Base-by-base conservation (phyloP, 306 rosid genomes). In the Fragaria vesca region DNA sequence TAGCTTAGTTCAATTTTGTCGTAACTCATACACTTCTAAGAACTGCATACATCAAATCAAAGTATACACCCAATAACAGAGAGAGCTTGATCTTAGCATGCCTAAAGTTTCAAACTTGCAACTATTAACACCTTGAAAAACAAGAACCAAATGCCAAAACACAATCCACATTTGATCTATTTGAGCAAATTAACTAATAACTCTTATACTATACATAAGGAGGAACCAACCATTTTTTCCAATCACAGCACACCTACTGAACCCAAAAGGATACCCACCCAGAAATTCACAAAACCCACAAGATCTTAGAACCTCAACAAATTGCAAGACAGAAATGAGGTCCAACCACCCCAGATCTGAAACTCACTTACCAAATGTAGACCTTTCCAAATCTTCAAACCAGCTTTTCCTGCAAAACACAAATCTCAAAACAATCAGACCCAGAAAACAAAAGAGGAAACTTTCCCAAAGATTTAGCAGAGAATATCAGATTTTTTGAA, bases 281-380 rank as follows among this genome's bases (percentile, higher is more conserved):
- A 10, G 7, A 30, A 80, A 85, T 76, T 76, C 61, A 16, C 69
- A 69, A 21, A 55, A 67, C 21, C 43, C 43, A 43, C 26, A 78
- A 70, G 60, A 57, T 55, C 28, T 12, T 46, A 45, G 5, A 58
- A 57, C 7, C 48, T 21, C 8, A 42, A 43, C 63, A 47, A 78
- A 30, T 4, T 20, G 55, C 66, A 71, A 43, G 58, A 65, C 51
- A 62, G 26, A 66, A 36, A 72, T 2, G 12, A 50, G 80, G 45
- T 46, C 34, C 67, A 62, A 46, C 45, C 57, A 71, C 15, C 74
- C 83, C 88, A 92, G 97, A 92, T 92, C 97, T 90, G 85, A 71
- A 75, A 77, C 76, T 75, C 83, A 88, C 91, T 86, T 66, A 63
- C 80, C 69, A 83, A 92, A 84, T 84, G 90, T 55, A 66, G 74